Evolutionary conservation across 139 green algal species (phyloP).

Genomic region (Closterium sp.): DNA sequence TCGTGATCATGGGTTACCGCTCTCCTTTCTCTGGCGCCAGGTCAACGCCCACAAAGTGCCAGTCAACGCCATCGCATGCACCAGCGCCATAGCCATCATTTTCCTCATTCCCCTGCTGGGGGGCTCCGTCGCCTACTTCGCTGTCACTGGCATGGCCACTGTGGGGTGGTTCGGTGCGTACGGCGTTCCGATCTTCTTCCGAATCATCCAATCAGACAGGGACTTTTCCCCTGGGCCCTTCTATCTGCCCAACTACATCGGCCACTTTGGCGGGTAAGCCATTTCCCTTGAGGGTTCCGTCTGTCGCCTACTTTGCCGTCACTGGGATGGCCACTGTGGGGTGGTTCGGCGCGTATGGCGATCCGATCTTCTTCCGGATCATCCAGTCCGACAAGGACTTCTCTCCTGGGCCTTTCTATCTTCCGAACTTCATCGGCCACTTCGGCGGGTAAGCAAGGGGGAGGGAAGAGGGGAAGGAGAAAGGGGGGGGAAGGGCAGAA

Average conservation of each 20-base stretch:
- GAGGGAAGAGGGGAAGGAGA: not conserved
- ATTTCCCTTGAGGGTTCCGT: not conserved
- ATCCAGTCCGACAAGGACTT: not conserved
- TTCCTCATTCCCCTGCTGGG: conserved; percentile 11
- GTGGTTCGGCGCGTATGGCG: conserved; percentile 22
- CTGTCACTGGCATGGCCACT: not conserved
- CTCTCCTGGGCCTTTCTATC: conserved; percentile 1
- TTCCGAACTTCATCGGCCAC: conserved; percentile 7
- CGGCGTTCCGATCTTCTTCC: not conserved
- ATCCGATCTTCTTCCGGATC: conserved; percentile 37
- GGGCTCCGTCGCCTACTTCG: conserved; percentile 4
- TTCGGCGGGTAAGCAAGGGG: not conserved
- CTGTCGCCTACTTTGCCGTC: not conserved
- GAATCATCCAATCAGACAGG: not conserved
- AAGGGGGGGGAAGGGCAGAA: not conserved
- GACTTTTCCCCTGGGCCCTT: not conserved
- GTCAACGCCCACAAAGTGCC: too few relatives aligned
- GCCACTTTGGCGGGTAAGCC: not conserved
- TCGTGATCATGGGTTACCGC: too few relatives aligned
- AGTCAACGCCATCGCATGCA: not conserved
- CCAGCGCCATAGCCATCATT: not conserved
- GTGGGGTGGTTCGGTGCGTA: not conserved
- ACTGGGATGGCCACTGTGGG: conserved; percentile 3
- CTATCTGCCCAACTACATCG: not conserved
- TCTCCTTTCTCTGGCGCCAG: too few relatives aligned